Percentiles rank a stretch among this genome's conserved stretches.
Conservation (phyloP, 352 stramenopile species). For the Blastocystis sp. region DNA sequence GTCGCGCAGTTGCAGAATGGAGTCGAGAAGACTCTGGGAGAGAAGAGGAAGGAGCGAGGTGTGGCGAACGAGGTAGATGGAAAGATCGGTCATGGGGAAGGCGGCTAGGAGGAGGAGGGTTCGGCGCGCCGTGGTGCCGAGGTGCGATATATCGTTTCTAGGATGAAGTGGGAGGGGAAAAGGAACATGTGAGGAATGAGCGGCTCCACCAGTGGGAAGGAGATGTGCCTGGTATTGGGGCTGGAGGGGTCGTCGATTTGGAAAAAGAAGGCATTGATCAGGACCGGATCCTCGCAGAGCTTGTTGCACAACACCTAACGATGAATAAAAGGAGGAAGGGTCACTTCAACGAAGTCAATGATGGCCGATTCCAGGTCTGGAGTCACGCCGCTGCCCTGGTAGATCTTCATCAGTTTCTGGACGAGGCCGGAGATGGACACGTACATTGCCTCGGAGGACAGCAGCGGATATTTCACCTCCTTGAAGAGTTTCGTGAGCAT, state of each 20-base stretch:
- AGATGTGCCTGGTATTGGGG: background rate
- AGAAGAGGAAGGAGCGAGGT: constrained; percentile 46
- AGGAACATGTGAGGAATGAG: constrained; percentile 60
- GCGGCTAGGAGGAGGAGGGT: constrained; percentile 62
- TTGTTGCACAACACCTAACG: constrained; percentile 65
- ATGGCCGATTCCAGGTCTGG: constrained; percentile 35
- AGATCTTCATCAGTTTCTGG: constrained; percentile 63
- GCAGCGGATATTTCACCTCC: constrained; percentile 42
- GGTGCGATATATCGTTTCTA: constrained; percentile 58
- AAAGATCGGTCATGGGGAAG: constrained; percentile 57
- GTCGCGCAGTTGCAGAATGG: constrained; percentile 18
- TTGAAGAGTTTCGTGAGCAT: constrained; percentile 63
- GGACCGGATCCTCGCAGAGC: constrained; percentile 55
- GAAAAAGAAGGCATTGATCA: constrained; percentile 70
- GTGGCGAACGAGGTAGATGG: constrained; percentile 49
- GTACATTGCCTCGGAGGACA: constrained; percentile 27
- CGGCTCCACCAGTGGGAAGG: constrained; percentile 61
- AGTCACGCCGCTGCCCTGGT: constrained; percentile 1
- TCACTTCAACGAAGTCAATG: constrained; percentile 64
- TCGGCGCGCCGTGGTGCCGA: constrained; percentile 42
- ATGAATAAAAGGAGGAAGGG: background rate
- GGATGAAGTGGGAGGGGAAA: background rate
- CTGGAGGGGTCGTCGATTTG: constrained; percentile 8
- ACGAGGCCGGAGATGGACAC: constrained; percentile 62
- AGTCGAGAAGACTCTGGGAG: constrained; percentile 60